Evolutionary conservation across 768 basidiomycete species (phyloP).

Genomic region (Psilocybe cubensis): DNA sequence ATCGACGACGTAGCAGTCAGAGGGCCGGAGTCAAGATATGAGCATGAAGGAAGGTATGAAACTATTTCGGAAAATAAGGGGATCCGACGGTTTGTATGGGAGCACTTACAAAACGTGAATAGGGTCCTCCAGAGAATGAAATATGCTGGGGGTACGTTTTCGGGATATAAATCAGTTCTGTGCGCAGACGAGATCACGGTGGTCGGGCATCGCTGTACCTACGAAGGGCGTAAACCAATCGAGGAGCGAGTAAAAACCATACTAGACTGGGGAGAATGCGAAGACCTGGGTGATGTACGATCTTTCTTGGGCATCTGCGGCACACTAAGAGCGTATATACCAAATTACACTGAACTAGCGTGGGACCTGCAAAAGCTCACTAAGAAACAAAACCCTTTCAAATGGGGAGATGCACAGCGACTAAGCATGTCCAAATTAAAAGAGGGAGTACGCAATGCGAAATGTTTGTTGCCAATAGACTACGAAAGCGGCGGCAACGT

Average conservation of each 20-base stretch:
- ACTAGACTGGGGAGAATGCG: neutral
- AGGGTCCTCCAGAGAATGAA: constrained; percentile 31
- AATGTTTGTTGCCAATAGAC: constrained; percentile 25
- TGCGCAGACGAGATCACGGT: constrained; percentile 20
- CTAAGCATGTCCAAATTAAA: constrained; percentile 2
- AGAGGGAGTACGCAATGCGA: neutral
- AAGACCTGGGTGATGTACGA: neutral
- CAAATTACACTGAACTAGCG: neutral
- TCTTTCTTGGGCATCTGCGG: neutral
- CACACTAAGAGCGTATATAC: neutral
- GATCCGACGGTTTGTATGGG: constrained; percentile 38
- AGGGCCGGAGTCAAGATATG: constrained; percentile 25
- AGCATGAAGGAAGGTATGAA: constrained; percentile 26
- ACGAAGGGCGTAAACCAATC: neutral
- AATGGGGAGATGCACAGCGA: neutral
- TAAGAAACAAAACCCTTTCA: neutral
- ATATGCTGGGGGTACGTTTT: constrained; percentile 14
- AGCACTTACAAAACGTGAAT: constrained; percentile 35
- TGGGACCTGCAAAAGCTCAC: neutral
- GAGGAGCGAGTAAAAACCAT: neutral
- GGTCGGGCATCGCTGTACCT: neutral
- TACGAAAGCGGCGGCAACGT: constrained; percentile 28
- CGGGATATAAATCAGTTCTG: neutral
- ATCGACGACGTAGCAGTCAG: constrained; percentile 26
- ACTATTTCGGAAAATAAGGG: constrained; percentile 34